These are phyloP conservation scores for Trametes meyenii DNA, from an alignment of 768 basidiomycete genomes.

Conservation along the genomic window DNA sequence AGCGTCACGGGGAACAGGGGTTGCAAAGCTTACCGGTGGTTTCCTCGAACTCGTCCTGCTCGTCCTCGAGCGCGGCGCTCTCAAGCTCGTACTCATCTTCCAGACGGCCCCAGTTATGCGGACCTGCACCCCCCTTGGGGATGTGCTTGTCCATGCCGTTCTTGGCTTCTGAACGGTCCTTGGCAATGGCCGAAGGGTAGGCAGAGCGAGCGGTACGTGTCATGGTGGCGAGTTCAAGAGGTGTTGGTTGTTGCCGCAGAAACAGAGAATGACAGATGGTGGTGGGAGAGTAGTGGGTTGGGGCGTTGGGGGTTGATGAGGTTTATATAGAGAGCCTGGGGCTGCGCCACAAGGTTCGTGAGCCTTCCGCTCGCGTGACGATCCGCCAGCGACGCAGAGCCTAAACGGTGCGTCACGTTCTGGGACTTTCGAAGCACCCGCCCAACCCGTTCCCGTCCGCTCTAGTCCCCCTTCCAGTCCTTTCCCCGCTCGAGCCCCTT, in stretches of 20 bases:
- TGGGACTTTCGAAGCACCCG: conserved; percentile 14
- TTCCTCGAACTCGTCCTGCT: conserved; percentile 47
- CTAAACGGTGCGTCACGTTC: conserved; percentile 13
- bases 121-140: conserved; percentile 80
- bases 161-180: conserved; percentile 80
- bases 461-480: conserved; percentile 16
- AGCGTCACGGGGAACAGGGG: background rate
- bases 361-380: conserved; percentile 26
- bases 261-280: conserved; percentile 10
- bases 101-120: conserved; percentile 85
- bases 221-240: conserved; percentile 48
- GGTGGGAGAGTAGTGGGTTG: conserved; percentile 7
- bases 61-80: conserved; percentile 59
- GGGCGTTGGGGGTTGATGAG: conserved; percentile 2
- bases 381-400: background rate
- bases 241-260: background rate
- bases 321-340: conserved; percentile 17
- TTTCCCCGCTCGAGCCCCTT: background rate
- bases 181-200: conserved; percentile 69
- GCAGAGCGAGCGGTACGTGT: conserved; percentile 78
- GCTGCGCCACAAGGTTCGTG: conserved; percentile 9
- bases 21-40: conserved; percentile 24
- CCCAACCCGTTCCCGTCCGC: conserved; percentile 14
- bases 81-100: conserved; percentile 65
- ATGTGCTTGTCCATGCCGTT: conserved; percentile 71